Evolutionary conservation across 2,329 filamentous ascomycete species (phyloP), one percentile per base, ranked within the genome.

Genomic region (Onygena corvina): DNA sequence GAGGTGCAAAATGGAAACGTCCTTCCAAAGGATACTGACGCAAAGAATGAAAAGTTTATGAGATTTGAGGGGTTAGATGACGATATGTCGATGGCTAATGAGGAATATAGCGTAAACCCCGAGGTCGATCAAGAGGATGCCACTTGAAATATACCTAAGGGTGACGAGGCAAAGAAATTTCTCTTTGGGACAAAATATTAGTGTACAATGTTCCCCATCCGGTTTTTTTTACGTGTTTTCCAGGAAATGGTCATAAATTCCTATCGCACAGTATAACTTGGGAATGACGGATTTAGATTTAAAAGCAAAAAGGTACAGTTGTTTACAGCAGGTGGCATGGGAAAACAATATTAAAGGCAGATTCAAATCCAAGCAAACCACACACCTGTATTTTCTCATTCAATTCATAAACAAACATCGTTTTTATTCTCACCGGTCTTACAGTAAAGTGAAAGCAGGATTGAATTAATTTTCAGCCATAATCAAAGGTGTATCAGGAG

Each of bases 1-100:
- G 88, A 96, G 67, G 83, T 96, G 3, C 88, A 94, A 64, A 86
- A 94, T 65, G 75, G 74, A 2, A 90, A 90, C 61, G 74, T 90
- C 6, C 76, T 94, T 1, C 81, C 89, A 40, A 89, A 93, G 60
- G 77, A 85, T n/a, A 84, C 73, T 5, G 76, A 80, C 51, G 71
- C 71, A 23, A 80, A 80, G 65, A 74, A 74, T 40, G 77, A 81
- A 57, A 80, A 79, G 61, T 77, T 80, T 60, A 79, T 80, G 71
- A 61, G 67, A 49, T 71, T 73, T 52, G 68, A 71, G 49, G 68
- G 70, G 14, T 53, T 73, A 38, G 68, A 71, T 47, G 61, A 64
- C 47, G 62, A 58, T 31, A 55, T 58, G 40, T 67, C 27, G 21
- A 21, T 21, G 20, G 16, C n/a, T 3, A 56, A 53, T 9, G 62